These are phyloP conservation scores for Quercus aquifolioides DNA, from an alignment of 306 rosid species.

Conservation along the genomic window DNA sequence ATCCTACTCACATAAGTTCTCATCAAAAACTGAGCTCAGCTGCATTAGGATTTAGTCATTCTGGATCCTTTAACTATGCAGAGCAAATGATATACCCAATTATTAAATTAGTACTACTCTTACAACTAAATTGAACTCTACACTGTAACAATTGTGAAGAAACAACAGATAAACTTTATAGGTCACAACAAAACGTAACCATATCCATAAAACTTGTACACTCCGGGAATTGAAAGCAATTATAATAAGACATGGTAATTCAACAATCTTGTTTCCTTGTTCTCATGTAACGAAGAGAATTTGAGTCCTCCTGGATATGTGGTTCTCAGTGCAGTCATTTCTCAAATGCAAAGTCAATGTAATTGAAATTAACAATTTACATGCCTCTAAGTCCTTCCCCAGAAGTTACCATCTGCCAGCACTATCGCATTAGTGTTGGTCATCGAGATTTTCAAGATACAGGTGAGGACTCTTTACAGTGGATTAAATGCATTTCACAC, in stretches of 20 bases:
- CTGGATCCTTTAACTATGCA: neutral
- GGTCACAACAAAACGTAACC: neutral
- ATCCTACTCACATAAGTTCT: no score
- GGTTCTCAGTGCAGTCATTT: neutral
- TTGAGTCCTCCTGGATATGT: neutral
- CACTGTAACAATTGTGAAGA: neutral
- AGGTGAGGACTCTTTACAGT: no score
- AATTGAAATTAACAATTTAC: no score
- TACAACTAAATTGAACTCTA: neutral
- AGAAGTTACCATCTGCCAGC: no score
- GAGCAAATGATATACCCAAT: neutral
- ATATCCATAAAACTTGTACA: neutral
- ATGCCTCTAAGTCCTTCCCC: no score
- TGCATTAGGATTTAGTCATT: no score
- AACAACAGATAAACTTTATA: neutral
- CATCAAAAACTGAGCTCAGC: no score
- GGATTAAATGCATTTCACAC: no score
- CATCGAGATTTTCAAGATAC: no score
- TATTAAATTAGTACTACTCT: neutral
- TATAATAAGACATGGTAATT: neutral
- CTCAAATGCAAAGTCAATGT: neutral
- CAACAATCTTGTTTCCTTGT: neutral
- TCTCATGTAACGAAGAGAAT: neutral
- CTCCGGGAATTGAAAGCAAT: neutral
- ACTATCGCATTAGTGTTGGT: no score